Conservation (phyloP, 2,329 filamentous ascomycete species). For the Sporothrix inflata region DNA sequence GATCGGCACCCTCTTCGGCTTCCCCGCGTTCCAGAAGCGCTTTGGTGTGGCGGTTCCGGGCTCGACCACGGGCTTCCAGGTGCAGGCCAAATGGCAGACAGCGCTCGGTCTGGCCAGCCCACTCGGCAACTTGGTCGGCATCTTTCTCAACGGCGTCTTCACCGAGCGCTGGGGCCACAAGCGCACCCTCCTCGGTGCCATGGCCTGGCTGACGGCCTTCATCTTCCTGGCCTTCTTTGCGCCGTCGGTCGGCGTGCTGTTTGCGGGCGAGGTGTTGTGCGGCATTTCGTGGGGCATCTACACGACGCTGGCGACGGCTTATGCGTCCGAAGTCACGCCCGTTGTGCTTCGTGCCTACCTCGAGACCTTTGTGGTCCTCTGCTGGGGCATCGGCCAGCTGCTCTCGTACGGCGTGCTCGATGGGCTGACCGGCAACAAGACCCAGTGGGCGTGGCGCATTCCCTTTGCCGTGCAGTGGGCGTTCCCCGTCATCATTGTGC, state of each 20-base stretch:
- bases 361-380: constrained; percentile 50
- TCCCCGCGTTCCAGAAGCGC: constrained; percentile 41
- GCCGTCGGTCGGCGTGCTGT: constrained; percentile 49
- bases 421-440: constrained; percentile 33
- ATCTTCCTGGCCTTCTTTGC: constrained; percentile 61
- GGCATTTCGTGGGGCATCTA: constrained; percentile 50
- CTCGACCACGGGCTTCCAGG: constrained; percentile 26
- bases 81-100: constrained; percentile 58
- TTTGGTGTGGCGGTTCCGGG: constrained; percentile 29
- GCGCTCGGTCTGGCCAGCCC: constrained; percentile 58
- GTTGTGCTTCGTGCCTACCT: constrained; percentile 48
- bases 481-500: constrained; percentile 43
- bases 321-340: constrained; percentile 50
- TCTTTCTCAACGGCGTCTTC: constrained; percentile 56
- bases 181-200: constrained; percentile 52
- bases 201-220: constrained; percentile 53
- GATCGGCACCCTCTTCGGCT: constrained; percentile 36
- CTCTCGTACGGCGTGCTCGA: constrained; percentile 37
- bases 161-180: constrained; percentile 56
- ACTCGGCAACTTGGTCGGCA: constrained; percentile 59
- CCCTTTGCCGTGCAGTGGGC: constrained; percentile 50
- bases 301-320: constrained; percentile 49
- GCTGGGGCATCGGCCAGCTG: constrained; percentile 44
- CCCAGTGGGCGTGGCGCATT: constrained; percentile 39
- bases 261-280: constrained; percentile 53